Evolutionary conservation across 129 eudicot species (phyloP).

Genomic region (carrot (Daucus carota)): DNA sequence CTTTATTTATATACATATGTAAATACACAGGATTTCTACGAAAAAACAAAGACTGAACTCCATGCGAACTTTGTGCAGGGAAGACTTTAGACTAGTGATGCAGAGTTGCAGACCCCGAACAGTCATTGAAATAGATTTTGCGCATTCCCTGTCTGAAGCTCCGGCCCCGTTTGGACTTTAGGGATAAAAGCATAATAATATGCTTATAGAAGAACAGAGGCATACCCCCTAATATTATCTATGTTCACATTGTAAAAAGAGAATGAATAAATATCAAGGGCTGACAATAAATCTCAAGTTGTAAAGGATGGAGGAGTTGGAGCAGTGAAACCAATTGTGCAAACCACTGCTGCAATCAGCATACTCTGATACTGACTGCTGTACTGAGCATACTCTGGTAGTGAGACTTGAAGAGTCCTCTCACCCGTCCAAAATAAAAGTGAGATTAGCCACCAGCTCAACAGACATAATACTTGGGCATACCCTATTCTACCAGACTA

Average conservation of each 20-base stretch:
- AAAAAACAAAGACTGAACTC: not conserved
- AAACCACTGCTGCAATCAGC: not conserved
- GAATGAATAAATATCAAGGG: not conserved
- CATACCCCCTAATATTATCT: not conserved
- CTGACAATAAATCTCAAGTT: not conserved
- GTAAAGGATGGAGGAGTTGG: not conserved
- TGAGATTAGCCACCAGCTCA: not conserved
- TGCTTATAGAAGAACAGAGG: not conserved
- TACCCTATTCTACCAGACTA: not conserved
- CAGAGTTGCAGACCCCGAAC: not conserved
- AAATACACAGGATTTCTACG: not conserved
- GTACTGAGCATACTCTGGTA: not conserved
- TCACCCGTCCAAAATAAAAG: not conserved
- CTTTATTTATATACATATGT: not conserved
- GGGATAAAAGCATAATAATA: not conserved
- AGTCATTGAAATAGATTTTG: not conserved
- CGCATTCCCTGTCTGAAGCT: not conserved
- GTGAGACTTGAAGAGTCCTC: not conserved
- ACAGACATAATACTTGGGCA: not conserved
- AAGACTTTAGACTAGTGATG: not conserved
- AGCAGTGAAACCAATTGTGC: not conserved
- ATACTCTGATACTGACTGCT: not conserved
- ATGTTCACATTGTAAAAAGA: not conserved
- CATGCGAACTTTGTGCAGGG: not conserved
- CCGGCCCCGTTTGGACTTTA: not conserved